Base-by-base conservation (phyloP, 805 yeast species). In the Blastobotrys chiropterorum region DNA sequence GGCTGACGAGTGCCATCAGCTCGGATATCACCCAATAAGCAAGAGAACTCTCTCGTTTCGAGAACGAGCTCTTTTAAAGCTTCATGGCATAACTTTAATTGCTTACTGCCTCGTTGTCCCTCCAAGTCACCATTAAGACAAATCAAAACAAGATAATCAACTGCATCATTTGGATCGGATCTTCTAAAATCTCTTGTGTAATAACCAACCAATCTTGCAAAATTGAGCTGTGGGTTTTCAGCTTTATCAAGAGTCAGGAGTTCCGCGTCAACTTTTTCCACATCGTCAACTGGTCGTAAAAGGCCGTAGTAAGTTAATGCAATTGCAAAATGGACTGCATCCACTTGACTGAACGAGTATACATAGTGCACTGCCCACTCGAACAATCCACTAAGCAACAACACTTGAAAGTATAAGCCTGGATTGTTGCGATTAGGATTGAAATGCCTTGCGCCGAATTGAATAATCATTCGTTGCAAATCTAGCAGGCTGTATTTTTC, bases 261-360 rank as follows among this genome's bases (percentile, higher is more conserved):
- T 38, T 71, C 77, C 65, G 59, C 56, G 3, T 55, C 62, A 13
- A 56, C 56, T 16, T 47, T 47, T 47, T 59, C 59, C 46, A 54
- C 47, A 43, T 63, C 72, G 19, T 56, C 62, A 0, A 79, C 67
- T 2, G 79, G 78, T 51, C 79, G 78, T 53, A 89, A 65, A 52
- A 89, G 71, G 0, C 92, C 87, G 62, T 83, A 81, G 64, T 86
- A 83, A 5, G 83, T 80, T 48, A 94, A 73, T 0, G 86, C 87
- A 57, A 94, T 86, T 1, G 95, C 89, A 56, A 90, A 76, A 68
- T 94, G 98, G 14, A 90, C 94, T 8, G 95, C 85, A 62, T 89
- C 96, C 50, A 87, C 80, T 64, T 88, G 95, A 65, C 80, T 84
- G 43, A 78, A 71, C 34, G 76, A 70, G 60, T 79, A 78, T 31